Base-by-base conservation (phyloP, 495 filamentous ascomycete genomes). In the Penicillium ochrochloron region DNA sequence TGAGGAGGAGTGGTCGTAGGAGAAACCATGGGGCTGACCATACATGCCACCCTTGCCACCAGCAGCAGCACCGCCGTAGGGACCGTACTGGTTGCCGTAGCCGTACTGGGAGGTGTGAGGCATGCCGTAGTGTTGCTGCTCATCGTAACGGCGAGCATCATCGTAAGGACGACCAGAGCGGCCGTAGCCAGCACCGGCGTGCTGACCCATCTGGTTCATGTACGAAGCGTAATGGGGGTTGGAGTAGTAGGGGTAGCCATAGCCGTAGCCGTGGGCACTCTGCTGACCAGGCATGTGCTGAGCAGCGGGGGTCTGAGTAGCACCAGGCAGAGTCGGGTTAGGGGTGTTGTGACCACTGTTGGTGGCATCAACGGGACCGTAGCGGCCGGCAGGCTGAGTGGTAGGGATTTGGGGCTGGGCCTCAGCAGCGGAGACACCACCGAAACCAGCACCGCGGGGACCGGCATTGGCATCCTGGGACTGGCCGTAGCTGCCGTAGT, bases 321-420 rank as follows among this genome's bases (percentile, higher is more conserved):
- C 89, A 31, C 80, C 84, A 64, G 90, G 89, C 59, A 90, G 78
- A 41, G 88, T 87, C 27, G 91, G 92, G 74, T 94, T 94, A 9
- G 94, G 93, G 6, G 94, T 97, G 44, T 89, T 93, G 69, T 96
- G 90, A 17, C 92, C 94, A 71, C 90, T 93, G 76, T 88, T 89
- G 73, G 92, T 90, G 44, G 90, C 84, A 44, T 97, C 95, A 46
- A 83, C 78, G 35, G 86, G 85, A 39, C 89, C 86, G 75, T 90
- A 94, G 50, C 92, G 88, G 64, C 86, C 89, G 10, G 78, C 82
- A 62, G 85, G 81, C 66, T 88, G 86, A 34, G 86, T 86, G 62
- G 90, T 88, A 10, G 91, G 87, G 62, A 92, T 85, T 68, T 93
- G 92, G 75, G 89, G 89, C 60, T 91, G 78, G 64, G 86, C 87